Conservation (phyloP, 306 rosid species). For the Glycine latifolia region DNA sequence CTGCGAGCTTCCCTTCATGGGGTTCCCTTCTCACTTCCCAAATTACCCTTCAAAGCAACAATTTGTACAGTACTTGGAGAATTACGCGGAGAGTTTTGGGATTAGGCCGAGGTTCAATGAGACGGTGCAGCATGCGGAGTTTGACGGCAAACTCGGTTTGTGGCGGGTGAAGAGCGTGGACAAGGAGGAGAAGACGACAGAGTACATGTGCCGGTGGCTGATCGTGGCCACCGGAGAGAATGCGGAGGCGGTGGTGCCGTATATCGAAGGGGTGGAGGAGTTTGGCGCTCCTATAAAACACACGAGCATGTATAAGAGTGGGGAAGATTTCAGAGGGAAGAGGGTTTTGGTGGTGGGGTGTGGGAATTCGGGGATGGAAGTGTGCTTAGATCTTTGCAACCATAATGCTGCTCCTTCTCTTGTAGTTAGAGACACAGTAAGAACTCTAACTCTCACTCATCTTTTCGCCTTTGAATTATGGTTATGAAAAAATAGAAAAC, state of each 20-base stretch:
- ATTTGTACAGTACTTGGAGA: conserved; percentile 65
- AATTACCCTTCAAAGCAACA: conserved; percentile 83
- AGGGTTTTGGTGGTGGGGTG: conserved; percentile 88
- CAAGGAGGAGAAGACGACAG: conserved; percentile 41
- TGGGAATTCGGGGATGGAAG: conserved; percentile 98
- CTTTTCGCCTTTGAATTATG: neutral
- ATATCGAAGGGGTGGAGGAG: conserved; percentile 59
- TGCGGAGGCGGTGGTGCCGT: conserved; percentile 82
- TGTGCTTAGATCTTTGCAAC: conserved; percentile 87
- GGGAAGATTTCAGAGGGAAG: conserved; percentile 65
- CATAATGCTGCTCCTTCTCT: conserved; percentile 76
- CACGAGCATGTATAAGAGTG: conserved; percentile 78
- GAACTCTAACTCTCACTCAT: conserved; percentile 6
- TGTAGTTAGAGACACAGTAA: conserved; percentile 81
- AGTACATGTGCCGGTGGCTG: conserved; percentile 71
- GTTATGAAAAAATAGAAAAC: neutral
- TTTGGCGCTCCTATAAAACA: conserved; percentile 66
- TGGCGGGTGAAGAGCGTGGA: conserved; percentile 58
- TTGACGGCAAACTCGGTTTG: conserved; percentile 53
- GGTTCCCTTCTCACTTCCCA: conserved; percentile 67
- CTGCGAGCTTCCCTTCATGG: conserved; percentile 74
- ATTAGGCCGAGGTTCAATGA: conserved; percentile 66
- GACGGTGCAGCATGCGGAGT: conserved; percentile 61
- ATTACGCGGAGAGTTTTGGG: conserved; percentile 58
- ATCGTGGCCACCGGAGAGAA: conserved; percentile 90